Base-by-base conservation (phyloP, 208 protist genomes). In the Wallacemonas rigidus region DNA sequence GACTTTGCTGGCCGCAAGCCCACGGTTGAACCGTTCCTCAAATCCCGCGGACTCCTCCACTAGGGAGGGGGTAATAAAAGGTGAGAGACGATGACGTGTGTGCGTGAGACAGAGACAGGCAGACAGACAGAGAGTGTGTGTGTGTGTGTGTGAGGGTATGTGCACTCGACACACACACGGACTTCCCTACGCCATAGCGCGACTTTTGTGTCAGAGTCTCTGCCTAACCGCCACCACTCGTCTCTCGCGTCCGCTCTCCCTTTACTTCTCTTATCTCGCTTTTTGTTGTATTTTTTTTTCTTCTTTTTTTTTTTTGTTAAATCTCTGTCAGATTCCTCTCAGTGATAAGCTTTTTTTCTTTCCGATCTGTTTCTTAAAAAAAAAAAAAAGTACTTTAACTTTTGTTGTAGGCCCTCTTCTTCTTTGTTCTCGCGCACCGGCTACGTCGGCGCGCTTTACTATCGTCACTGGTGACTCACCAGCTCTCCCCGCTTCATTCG, bases 1-100 rank as follows among this genome's bases (percentile, higher is more conserved):
- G 70, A 76, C 67, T 82, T 89, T 61, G 75, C 81, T 1, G 84
- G 79, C 1, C 71, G 81, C 11, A 78, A 77, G 57, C 80, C 84
- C 1, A 60, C 39, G 48, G 60, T 61, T 7, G 40, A 41, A 41
- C 47, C 67, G 17, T 53, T 61, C 40, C 40, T 61, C 26, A 57
- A 58, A 53, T 56, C 39, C 6, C 53, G 44, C 35, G 47, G 50
- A 8, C 35, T 71, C 7, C 3, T 57, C 40, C 39, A 55, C 44
- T 72, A 36, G 35, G 41, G 15, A 8, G 61, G 14, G 43, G 44
- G 17, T 4, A 14, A 11, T 0, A 26, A 26, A 26, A 26, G 26
- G 26, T 26, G 26, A 26, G 26, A 26, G 26, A 26, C 26, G 26
- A 26, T 0, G 26, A 26, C 26, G 26, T 26, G 26, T 26, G 26